Base-by-base conservation (phyloP, 495 filamentous ascomycete species). In the Aspergillus heteromorphus region DNA sequence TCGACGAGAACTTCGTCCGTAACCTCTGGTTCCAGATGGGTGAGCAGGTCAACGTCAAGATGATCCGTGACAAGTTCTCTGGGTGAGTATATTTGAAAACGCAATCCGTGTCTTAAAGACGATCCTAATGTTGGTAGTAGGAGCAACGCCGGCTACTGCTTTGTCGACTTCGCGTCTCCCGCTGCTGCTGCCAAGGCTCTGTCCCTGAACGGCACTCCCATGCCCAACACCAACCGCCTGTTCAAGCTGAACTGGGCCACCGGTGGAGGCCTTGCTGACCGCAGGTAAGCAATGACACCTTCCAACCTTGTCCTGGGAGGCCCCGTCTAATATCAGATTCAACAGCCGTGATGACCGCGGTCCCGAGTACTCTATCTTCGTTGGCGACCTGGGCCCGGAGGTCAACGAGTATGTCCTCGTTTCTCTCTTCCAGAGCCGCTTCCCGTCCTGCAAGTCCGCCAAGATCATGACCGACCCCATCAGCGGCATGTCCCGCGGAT, bases 391-490 rank as follows among this genome's bases (percentile, higher is more conserved):
- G 53, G 93, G 93, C 36, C 93, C 95, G 0, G 93, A 99, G 73
- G 93, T 99, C 60, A 99, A 97, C 69, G 93, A 99, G 79, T 97
- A 95, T 59, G 93, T 96, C 34, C 81, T 99, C 25, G 91, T 97
- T 41, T 95, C 91, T 3, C 85, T 99, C 48, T 99, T 99, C 79
- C 93, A 99, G 72, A 85, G 83, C 58, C 88, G 92, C 30, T 99
- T 93, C 79, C 89, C 88, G 0, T 95, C 90, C 5, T 97, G 95
- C 87, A 97, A 97, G 77, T 96, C 91, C 9, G 93, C 95, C 55
- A 99, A 99, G 79, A 99, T 99, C 72, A 99, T 99, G 93, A 96
- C 95, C 40, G 93, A 99, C 64, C 93, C 95, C 51, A 93, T 97
- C 72, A 92, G 86, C 51, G 93, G 93, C 61, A 92, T 97, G 83